Evolutionary conservation across 768 basidiomycete species (phyloP), one percentile per base, ranked within the genome.

Genomic region (Boletus rex-veris): DNA sequence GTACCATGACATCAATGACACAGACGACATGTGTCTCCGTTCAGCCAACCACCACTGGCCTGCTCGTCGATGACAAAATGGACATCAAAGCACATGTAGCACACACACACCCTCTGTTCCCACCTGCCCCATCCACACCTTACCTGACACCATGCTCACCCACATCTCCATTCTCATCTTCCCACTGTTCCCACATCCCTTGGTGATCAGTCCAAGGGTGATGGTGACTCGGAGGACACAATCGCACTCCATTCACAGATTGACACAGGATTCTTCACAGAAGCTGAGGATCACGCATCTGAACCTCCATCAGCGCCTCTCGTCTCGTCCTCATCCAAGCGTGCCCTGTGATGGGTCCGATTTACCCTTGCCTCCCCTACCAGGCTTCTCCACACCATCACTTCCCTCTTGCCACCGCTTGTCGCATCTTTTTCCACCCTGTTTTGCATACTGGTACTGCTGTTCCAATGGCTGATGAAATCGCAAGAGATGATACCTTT

Each of bases 351-450:
- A 33, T 62, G 63, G 62, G 8, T 9, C 2, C 33, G 12, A 1
- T 42, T 28, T 4, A 1, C 31, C 3, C 19, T 31, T 3, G 8
- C 51, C 10, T 38, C 55, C 16, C 33, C 21, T 1, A 15, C 12
- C 15, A 50, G 54, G 4, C 18, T 52, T 10, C 19, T 52, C 35
- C 31, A n/a, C 1, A 30, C 21, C 2, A 5, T 63, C 14, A 48
- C 78, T 19, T 92, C 93, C 71, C 91, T 97, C 87, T 95, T 7
- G 19, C 19, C 19, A 19, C 19, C 19, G 1, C 19, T 19, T 19
- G 19, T 19, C 2, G 19, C 19, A 19, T 19, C 19, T 19, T 19
- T 19, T 19, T 19, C 19, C 19, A 2, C 19, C 19, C 19, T 19
- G 19, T 19, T 19, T 19, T 19, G 19, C 19, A 19, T 19, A 19